Percentiles rank a stretch among this genome's conserved stretches.
Conservation (phyloP, 148 eudicot genomes). For the Rhododendron kiyosumense region DNA sequence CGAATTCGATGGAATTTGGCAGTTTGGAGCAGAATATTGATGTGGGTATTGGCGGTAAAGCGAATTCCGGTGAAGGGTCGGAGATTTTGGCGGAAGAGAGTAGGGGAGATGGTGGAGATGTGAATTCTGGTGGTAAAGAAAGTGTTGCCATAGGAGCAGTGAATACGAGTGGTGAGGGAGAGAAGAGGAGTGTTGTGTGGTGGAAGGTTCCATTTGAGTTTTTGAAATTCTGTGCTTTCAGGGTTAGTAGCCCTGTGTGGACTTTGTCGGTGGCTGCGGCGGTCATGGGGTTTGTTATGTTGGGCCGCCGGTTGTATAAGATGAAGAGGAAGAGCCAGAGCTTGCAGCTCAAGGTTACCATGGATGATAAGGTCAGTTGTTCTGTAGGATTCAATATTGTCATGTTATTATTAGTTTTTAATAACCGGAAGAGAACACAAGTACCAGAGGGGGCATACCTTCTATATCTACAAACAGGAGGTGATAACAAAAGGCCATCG, state of each 20-base stretch:
- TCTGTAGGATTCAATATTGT: not conserved
- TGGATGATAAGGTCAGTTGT: constrained; percentile 78
- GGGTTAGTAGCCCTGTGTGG: constrained; percentile 77
- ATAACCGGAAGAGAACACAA: not conserved
- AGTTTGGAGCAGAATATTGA: constrained; percentile 8
- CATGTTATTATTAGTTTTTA: not conserved
- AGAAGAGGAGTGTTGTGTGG: constrained; percentile 45
- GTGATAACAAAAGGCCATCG: not conserved
- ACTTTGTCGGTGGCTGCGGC: constrained; percentile 85
- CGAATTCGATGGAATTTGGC: not conserved
- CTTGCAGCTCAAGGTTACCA: constrained; percentile 51
- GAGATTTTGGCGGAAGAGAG: constrained; percentile 13
- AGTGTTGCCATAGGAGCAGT: constrained; percentile 2
- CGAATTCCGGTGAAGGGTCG: not conserved
- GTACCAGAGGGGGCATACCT: not conserved
- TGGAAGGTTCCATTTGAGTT: constrained; percentile 84
- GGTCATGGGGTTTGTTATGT: constrained; percentile 57
- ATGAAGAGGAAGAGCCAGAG: constrained; percentile 65
- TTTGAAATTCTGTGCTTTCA: constrained; percentile 54
- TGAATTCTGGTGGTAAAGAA: not conserved
- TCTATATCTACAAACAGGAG: not conserved
- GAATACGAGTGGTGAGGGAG: constrained; percentile 19
- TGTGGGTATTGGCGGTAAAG: not conserved
- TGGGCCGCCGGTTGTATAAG: constrained; percentile 60
- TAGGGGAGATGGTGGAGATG: not conserved